Evolutionary conservation across 768 basidiomycete genomes (phyloP).

Genomic region (Boletellus emodensis): DNA sequence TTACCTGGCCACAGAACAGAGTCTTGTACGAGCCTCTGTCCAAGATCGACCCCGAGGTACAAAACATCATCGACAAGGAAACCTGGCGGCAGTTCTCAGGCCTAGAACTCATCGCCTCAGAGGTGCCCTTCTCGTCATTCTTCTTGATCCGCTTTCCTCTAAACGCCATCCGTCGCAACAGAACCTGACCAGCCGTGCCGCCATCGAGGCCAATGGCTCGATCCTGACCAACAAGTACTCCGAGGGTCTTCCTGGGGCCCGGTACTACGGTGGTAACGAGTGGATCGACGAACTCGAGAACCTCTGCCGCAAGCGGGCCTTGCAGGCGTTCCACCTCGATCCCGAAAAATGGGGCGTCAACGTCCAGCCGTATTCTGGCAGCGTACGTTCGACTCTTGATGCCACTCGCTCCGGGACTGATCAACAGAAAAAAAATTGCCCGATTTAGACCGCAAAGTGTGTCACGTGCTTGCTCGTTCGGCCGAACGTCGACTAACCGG

Average conservation of each 20-base stretch:
- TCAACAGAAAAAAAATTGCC: background rate
- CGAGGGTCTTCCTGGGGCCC: slow-evolving; percentile 95
- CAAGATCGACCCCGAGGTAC: slow-evolving; percentile 90
- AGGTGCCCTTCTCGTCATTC: slow-evolving; percentile 50
- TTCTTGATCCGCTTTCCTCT: background rate
- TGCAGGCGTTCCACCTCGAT: slow-evolving; percentile 95
- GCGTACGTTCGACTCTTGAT: slow-evolving; percentile 46
- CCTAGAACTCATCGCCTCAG: slow-evolving; percentile 97
- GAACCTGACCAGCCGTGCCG: slow-evolving; percentile 95
- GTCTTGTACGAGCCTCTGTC: slow-evolving; percentile 82
- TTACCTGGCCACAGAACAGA: slow-evolving; percentile 65
- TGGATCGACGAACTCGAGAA: slow-evolving; percentile 94
- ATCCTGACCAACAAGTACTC: slow-evolving; percentile 99
- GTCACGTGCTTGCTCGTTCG: slow-evolving; percentile 23
- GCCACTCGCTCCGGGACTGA: slow-evolving; percentile 8
- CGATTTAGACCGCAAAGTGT: slow-evolving; percentile 78
- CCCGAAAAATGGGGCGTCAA: slow-evolving; percentile 95
- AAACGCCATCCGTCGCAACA: slow-evolving; percentile 28
- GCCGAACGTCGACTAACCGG: slow-evolving; percentile 10
- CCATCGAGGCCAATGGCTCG: slow-evolving; percentile 98
- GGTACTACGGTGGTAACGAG: slow-evolving; percentile 98
- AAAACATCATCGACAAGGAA: slow-evolving; percentile 98
- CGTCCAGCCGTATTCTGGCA: slow-evolving; percentile 97
- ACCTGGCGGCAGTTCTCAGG: slow-evolving; percentile 98
- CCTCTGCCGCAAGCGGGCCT: slow-evolving; percentile 92